A percentile compares a stretch with the other conserved stretches of the same genome.
These are phyloP conservation scores for Tilletia caries DNA, from an alignment of 1,284 basidiomycete species.

Conservation along the genomic window DNA sequence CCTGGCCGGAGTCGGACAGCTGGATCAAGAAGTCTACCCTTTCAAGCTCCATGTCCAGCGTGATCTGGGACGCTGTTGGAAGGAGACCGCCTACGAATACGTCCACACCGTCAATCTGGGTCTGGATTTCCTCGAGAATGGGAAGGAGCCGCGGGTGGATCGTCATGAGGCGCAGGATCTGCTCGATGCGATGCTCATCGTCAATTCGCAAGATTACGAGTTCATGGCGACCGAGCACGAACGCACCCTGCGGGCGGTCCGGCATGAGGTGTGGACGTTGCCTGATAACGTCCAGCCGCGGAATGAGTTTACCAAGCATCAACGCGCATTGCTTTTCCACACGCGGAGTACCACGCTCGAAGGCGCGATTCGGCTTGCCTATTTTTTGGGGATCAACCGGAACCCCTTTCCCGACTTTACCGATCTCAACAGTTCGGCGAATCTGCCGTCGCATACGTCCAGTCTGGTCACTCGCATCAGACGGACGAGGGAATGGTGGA, in stretches of 20 bases:
- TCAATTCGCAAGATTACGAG: slow-evolving; percentile 1
- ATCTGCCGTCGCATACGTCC: not conserved
- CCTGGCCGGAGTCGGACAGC: not conserved
- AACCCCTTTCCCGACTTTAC: not conserved
- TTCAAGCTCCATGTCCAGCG: not conserved
- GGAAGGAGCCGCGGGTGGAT: not conserved
- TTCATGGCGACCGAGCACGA: not conserved
- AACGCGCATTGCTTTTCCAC: not conserved
- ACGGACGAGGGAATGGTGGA: not conserved
- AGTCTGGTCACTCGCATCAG: not conserved
- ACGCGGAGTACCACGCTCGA: not conserved
- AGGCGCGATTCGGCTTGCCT: not conserved
- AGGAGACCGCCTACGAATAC: not conserved
- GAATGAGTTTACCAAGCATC: not conserved
- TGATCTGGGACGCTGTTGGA: not conserved
- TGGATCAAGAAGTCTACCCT: slow-evolving; percentile 5
- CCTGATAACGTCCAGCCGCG: not conserved
- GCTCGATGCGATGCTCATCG: not conserved
- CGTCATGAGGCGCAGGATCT: not conserved
- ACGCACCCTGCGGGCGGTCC: not conserved
- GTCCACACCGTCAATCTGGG: not conserved
- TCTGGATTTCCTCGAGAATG: not conserved
- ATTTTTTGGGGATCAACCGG: not conserved
- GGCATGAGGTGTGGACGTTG: not conserved
- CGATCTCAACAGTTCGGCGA: not conserved